Evolutionary conservation across 1,284 basidiomycete genomes (phyloP), one percentile per base, ranked within the genome.

Genomic region (Moniliella sp.): DNA sequence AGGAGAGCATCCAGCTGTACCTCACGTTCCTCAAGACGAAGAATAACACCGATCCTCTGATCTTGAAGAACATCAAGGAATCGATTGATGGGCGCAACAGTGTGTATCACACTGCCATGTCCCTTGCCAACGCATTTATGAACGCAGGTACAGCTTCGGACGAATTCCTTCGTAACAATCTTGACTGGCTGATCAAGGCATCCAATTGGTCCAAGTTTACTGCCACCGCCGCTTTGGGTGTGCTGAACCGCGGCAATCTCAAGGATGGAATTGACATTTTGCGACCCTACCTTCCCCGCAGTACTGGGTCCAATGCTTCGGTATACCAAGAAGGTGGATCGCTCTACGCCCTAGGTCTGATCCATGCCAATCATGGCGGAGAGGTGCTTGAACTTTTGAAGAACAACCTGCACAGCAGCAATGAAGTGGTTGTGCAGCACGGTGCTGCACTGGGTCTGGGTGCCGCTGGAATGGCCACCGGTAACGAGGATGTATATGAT

Each of bases 141-240:
- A 49, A 57, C 28, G 57, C 57, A 13, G 57, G 57, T 25, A 59
- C 57, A 23, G 50, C 52, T n/a, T 57, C 53, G 32, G 57, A 59
- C 38, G 43, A 48, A 37, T 59, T 59, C 43, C 35, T 59, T 32
- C 50, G 57, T 27, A 55, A 57, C 32, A 59, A 57, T 39, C 46
- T 59, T 31, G 57, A 57, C 18, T 59, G 57, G 57, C 49, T 59
- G 14, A 55, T 55, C 25, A 56, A 56, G 38, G 57, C 57, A 11
- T 52, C 50, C 46, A 59, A 59, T 39, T 59, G 57, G 57, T 50
- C 45, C 45, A 59, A 59, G 39, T 59, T 59, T 34, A 57, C 55
- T 7, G 57, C 57, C 12, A 59, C 57, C 10, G 54, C 57, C 10
- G 57, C 57, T 12, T 44, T 59, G 14, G 57, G 57, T 27, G 56